Base-by-base conservation (phyloP, 2,329 filamentous ascomycete genomes). In the Hawksworthiomyces lignivorus region DNA sequence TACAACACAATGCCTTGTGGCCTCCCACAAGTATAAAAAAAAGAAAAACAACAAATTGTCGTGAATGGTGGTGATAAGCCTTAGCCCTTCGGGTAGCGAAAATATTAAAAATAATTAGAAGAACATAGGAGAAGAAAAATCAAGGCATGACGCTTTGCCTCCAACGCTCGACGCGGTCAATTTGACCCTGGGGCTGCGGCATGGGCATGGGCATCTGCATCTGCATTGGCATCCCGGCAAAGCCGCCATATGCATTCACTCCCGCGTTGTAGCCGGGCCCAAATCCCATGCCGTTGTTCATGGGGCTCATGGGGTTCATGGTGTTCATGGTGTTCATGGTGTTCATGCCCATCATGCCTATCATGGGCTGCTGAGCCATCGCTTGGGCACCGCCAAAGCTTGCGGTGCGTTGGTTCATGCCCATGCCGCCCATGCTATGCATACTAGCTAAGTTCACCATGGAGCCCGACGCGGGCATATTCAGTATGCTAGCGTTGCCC, bases 81-180 rank as follows among this genome's bases (percentile, higher is more conserved):
- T n/a, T n/a, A n/a, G n/a, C n/a, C n/a, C n/a, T n/a, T n/a, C n/a
- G n/a, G n/a, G n/a, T n/a, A n/a, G n/a, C n/a, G n/a, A n/a, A n/a
- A n/a, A n/a, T n/a, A n/a, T n/a, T 8, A 15, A 37, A 14, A 19
- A 37, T 32, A 22, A 12, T 20, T 31, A 20, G 12, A 27, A 28
- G 15, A 29, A 29, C 15, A 19, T 10, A n/a, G 12, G 29, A 18
- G 14, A 22, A 22, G 21, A 35, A 7, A 27, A 9, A 15, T 41
- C 34, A 52, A 15, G 53, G 54, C 45, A 47, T 40, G 11, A 62
- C 54, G 14, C 53, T 46, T 47, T 60, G 58, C 20, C 59, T 52
- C 59, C 59, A 62, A 15, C 53, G 50, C 52, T 62, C 59, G 10
- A 62, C 59, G 38, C 50, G 57, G 35, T 61, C 58, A 4, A 53